These are phyloP conservation scores for Metschnikowia anglica DNA, from an alignment of 805 yeast genomes.

Conservation along the genomic window DNA sequence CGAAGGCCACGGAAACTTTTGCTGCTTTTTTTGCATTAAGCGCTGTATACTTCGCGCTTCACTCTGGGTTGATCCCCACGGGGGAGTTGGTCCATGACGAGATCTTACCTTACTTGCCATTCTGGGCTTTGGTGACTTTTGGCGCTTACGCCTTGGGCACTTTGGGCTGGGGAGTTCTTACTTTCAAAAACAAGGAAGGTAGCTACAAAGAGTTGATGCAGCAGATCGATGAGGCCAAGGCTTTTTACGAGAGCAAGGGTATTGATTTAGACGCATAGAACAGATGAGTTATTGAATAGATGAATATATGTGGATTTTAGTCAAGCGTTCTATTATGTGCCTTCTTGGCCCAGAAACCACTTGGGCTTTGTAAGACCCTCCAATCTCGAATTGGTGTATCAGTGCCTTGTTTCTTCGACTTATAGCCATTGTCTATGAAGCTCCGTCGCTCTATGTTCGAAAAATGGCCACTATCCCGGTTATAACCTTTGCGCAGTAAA, in stretches of 20 bases:
- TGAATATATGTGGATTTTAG: too few relatives aligned
- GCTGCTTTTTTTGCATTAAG: slow-evolving; percentile 45
- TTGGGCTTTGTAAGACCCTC: too few relatives aligned
- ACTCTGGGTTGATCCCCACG: slow-evolving; percentile 54
- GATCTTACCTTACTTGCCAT: slow-evolving; percentile 65
- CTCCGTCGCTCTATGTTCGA: too few relatives aligned
- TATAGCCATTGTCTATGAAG: too few relatives aligned
- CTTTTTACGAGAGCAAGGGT: slow-evolving; percentile 54
- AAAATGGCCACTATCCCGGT: too few relatives aligned
- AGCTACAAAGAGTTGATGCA: slow-evolving; percentile 60
- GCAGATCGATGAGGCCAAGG: slow-evolving; percentile 63
- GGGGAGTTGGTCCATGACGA: slow-evolving; percentile 48
- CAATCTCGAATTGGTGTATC: too few relatives aligned
- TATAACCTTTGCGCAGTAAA: too few relatives aligned
- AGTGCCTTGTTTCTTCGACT: too few relatives aligned
- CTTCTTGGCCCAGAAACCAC: neutral
- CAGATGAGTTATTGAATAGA: neutral
- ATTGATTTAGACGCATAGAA: slow-evolving; percentile 39
- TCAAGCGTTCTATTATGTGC: neutral
- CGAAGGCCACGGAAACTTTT: slow-evolving; percentile 64
- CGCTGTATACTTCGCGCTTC: slow-evolving; percentile 54
- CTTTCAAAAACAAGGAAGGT: slow-evolving; percentile 69
- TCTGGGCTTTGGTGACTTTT: slow-evolving; percentile 66
- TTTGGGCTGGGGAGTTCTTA: slow-evolving; percentile 64
- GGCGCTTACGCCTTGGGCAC: slow-evolving; percentile 69